These are phyloP conservation scores for Chlorella sp. DNA, from an alignment of 139 green algal genomes.

Conservation along the genomic window DNA sequence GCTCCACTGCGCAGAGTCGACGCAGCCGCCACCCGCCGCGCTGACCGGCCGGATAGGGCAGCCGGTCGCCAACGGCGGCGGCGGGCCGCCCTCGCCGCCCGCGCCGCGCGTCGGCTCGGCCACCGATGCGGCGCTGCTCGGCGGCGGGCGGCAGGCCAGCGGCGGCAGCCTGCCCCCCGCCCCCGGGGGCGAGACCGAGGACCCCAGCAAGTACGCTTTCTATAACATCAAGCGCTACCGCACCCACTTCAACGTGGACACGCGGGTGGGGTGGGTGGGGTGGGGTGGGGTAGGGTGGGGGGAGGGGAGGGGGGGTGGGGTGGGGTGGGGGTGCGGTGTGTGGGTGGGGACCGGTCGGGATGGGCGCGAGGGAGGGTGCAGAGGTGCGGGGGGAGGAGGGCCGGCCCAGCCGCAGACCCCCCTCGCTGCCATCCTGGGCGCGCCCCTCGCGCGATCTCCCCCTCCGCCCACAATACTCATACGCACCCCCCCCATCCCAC, in stretches of 20 bases:
- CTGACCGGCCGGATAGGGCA: background rate
- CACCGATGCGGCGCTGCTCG: constrained; percentile 13
- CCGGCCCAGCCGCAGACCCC: too few relatives aligned
- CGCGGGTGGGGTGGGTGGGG: constrained; percentile 63
- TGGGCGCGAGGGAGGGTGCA: too few relatives aligned
- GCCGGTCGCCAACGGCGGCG: background rate
- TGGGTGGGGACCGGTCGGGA: too few relatives aligned
- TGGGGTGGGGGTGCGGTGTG: too few relatives aligned
- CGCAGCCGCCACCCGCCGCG: background rate
- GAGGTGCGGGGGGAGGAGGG: too few relatives aligned
- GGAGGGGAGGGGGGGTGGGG: too few relatives aligned
- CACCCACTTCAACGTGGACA: constrained; percentile 84
- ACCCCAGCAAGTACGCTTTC: constrained; percentile 61
- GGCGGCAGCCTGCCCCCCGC: background rate
- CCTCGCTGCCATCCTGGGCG: too few relatives aligned
- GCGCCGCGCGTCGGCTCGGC: constrained; percentile 17
- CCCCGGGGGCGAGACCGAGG: constrained; percentile 22
- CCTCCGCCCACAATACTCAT: too few relatives aligned
- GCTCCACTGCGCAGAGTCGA: constrained; percentile 6
- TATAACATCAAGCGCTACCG: constrained; percentile 79
- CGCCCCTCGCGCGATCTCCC: too few relatives aligned
- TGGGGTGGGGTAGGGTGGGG: too few relatives aligned
- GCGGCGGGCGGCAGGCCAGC: background rate
- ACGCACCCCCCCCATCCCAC: too few relatives aligned
- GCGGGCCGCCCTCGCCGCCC: background rate